phyloP scores from a whole-genome alignment of 2,329 filamentous ascomycete genomes.

The Madurella mycetomatis region DNA sequence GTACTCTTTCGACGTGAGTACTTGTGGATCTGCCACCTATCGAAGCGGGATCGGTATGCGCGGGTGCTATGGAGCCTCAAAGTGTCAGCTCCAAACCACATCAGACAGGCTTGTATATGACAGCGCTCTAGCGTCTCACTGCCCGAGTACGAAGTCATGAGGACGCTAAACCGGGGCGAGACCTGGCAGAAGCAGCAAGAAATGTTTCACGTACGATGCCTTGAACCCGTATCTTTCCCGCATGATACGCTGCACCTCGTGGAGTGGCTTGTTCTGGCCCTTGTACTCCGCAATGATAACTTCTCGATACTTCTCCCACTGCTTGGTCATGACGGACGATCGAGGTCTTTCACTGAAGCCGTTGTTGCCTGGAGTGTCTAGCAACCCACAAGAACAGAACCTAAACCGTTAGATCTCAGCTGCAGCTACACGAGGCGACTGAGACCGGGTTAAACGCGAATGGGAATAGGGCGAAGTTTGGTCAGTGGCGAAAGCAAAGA shows the following conservation, averaged over 20 bases:
- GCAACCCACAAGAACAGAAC: neutral
- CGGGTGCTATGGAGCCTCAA: conserved; percentile 28
- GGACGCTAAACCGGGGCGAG: neutral
- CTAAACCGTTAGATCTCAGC: neutral
- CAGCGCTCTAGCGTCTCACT: too few relatives aligned
- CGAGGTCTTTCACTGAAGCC: neutral
- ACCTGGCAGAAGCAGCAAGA: neutral
- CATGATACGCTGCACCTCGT: conserved; percentile 40
- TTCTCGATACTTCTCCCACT: conserved; percentile 37
- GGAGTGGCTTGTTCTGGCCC: conserved; percentile 35
- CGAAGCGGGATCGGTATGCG: conserved; percentile 46
- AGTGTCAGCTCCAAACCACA: neutral
- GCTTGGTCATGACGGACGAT: conserved; percentile 39
- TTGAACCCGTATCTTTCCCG: conserved; percentile 36
- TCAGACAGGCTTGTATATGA: too few relatives aligned
- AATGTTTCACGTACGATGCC: conserved; percentile 36
- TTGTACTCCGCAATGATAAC: conserved; percentile 40
- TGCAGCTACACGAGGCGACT: neutral
- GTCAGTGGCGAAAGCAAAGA: neutral
- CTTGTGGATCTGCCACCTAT: conserved; percentile 44
- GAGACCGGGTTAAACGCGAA: neutral
- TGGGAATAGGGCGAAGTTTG: neutral
- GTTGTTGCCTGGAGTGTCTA: neutral
- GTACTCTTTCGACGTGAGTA: conserved; percentile 37
- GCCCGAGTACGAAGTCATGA: too few relatives aligned